These are phyloP conservation scores for Plasmodium berghei DNA, from an alignment of 169 alveolate genomes.

Conservation along the genomic window DNA sequence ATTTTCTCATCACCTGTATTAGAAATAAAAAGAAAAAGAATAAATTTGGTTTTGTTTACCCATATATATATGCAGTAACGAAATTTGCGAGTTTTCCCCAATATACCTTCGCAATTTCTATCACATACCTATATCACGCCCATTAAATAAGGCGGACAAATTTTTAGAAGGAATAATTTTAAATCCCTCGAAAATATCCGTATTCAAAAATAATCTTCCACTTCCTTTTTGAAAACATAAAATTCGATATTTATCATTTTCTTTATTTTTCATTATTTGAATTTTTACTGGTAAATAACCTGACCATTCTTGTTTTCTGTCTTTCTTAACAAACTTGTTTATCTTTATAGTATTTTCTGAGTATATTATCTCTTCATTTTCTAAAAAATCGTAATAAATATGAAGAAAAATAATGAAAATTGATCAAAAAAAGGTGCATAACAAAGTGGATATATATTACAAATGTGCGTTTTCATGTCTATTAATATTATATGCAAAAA, in stretches of 20 bases:
- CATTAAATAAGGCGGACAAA: conserved; percentile 61
- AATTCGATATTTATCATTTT: conserved; percentile 35
- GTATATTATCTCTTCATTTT: conserved; percentile 47
- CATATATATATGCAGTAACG: not conserved
- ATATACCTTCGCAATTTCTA: too few species aligned
- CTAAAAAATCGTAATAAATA: not conserved
- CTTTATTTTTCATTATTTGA: conserved; percentile 62
- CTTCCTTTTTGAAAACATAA: conserved; percentile 85
- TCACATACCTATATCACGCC: conserved; percentile 58
- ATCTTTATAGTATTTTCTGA: conserved; percentile 65
- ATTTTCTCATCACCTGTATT: conserved; percentile 62
- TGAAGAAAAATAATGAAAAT: not conserved
- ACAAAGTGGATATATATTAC: not conserved
- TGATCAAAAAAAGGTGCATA: not conserved
- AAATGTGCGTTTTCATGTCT: not conserved
- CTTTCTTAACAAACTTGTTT: conserved; percentile 54
- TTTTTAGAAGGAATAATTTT: conserved; percentile 55
- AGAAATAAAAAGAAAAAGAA: not conserved
- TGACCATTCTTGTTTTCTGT: conserved; percentile 69
- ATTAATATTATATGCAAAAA: not conserved
- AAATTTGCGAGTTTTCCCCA: not conserved
- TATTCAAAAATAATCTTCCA: conserved; percentile 83
- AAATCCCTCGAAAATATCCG: conserved; percentile 77
- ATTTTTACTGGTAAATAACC: conserved; percentile 74
- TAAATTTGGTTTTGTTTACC: not conserved